Conservation (phyloP, 306 rosid genomes). For the Notholithocarpus densiflorus region DNA sequence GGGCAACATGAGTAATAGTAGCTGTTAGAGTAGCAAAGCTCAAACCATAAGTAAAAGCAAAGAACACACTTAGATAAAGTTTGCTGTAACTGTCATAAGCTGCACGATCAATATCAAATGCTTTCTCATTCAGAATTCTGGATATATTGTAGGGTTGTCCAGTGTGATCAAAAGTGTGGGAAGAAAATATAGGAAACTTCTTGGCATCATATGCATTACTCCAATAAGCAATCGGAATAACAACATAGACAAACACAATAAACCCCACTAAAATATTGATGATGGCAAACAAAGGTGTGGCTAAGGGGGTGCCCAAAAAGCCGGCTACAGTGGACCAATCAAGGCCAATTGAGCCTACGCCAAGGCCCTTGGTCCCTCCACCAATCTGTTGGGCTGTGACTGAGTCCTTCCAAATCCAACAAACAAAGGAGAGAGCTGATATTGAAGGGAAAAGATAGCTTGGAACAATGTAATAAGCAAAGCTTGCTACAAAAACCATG, state of each 20-base stretch:
- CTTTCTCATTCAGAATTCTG: conserved; percentile 39
- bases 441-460: conserved; percentile 70
- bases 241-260: conserved; percentile 32
- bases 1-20: conserved; percentile 70
- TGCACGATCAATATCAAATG: conserved; percentile 41
- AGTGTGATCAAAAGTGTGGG: conserved; percentile 56
- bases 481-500: conserved; percentile 53
- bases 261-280: conserved; percentile 57
- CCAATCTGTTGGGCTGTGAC: conserved; percentile 81
- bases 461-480: conserved; percentile 70
- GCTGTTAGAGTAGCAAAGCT: conserved; percentile 70
- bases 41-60: conserved; percentile 70
- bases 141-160: conserved; percentile 53
- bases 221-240: conserved; percentile 70
- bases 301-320: conserved; percentile 70
- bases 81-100: conserved; percentile 63
- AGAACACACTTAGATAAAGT: conserved; percentile 62
- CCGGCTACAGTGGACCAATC: conserved; percentile 83
- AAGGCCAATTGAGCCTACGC: conserved; percentile 68
- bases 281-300: conserved; percentile 68
- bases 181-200: conserved; percentile 68
- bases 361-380: conserved; percentile 68
- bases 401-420: conserved; percentile 76
- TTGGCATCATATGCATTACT: conserved; percentile 56
- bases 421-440: conserved; percentile 54